Base-by-base conservation (phyloP, 2,329 filamentous ascomycete species). In the Colletotrichum sp. region DNA sequence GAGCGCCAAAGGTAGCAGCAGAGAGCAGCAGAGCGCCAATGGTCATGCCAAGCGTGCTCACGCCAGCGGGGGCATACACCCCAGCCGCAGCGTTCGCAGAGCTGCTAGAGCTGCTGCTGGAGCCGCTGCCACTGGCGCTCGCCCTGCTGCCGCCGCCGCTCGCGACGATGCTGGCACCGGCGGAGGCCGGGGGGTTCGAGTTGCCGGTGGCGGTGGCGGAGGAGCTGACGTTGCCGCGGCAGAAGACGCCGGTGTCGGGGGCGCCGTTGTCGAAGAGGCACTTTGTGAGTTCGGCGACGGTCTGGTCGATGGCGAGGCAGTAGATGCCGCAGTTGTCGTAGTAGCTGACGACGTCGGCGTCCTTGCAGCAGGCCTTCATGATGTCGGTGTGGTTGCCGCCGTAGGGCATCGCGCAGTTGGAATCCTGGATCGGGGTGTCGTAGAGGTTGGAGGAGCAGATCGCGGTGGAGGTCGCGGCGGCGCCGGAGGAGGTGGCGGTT, bases 281-380 rank as follows among this genome's bases (percentile, higher is more conserved):
- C 34, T 77, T 28, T 21, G 73, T 63, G 24, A 84, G 82, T 28
- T 82, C 78, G 36, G 32, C 77, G 75, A 80, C 75, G 74, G 78
- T 80, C 79, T 84, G 82, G 80, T 78, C 82, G 26, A 82, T 63
- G 67, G 83, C 82, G 7, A 82, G 85, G 78, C 89, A 90, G 87
- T 90, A 90, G 75, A 89, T 78, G 18, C 86, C 87, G 83, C 89
- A 90, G 79, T 85, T 81, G 80, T 85, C 79, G 79, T 86, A 83
- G 85, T 89, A 90, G 77, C 82, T 82, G 65, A 86, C 81, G 32
- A 89, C 83, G 26, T 85, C 80, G 68, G 88, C 86, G 12, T 83
- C 77, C 13, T 83, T 82, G 79, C 89, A 90, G 85, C 89, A 90
- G 26, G 81, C 78, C 55, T 83, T 74, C 84, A 89, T 85, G 75